Base-by-base conservation (phyloP, 2,329 filamentous ascomycete species). In the Colletotrichum cuscutae region DNA sequence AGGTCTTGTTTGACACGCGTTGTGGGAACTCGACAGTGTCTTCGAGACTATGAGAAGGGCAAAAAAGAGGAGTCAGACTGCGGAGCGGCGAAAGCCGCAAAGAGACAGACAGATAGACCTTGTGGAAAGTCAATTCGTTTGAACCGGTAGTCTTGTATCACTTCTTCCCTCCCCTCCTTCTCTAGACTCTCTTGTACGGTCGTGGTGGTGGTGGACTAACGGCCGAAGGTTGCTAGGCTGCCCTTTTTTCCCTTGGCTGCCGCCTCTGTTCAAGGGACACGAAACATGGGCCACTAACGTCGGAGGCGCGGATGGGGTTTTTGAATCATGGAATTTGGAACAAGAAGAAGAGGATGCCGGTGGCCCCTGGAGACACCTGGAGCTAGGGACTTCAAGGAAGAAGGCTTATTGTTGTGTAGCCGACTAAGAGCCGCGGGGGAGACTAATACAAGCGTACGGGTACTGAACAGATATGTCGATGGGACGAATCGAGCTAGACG, bases 61-160 rank as follows among this genome's bases (percentile, higher is more conserved):
- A 30, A 61, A 28, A 28, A 62, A 24, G 42, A 24, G 42, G 42
- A 2, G 2, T 9, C 60, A 24, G 7, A 28, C 19, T 13, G 19
- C 3, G 24, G 9, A 30, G 26, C 24, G 22, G 15, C 37, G 37
- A 49, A 19, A n/a, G 42, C 26, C 26, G 42, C 26, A 37, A 28
- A 52, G 28, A 28, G 15, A 42, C 37, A 42, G 37, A 8, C 15
- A 42, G 37, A 42, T 42, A 42, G 37, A 6, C 37, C 35, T 13
- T 26, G 22, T n/a, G 24, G 52, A 49, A 49, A 32, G 19, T 19
- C 28, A n/a, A 8, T 26, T 32, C 54, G 35, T 56, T 49, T 58
- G 52, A 59, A 54, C 32, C 30, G 58, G 37, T 72, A 68, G 65
- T 53, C 49, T 3, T 59, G 69, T 68, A 53, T 59, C 58, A 63